Evolutionary conservation across 495 filamentous ascomycete genomes (phyloP), one percentile per base, ranked within the genome.

Genomic region (Penicillium riverlandense): DNA sequence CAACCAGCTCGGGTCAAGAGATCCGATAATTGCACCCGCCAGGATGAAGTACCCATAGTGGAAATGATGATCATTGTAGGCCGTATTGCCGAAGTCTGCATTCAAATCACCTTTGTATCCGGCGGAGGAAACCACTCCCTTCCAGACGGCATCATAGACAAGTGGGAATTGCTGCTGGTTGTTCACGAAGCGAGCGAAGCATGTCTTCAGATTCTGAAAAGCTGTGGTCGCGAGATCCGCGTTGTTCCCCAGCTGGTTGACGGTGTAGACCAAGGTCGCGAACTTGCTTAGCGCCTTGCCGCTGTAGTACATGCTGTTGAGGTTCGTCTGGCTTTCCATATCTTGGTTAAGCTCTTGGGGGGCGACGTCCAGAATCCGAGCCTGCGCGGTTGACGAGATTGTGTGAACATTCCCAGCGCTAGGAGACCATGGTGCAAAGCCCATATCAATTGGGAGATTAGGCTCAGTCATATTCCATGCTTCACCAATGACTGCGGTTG

Each of bases 41-140:
- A 87, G 88, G 59, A 98, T 83, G 65, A 94, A 95, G 62, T 98
- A 96, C 45, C 70, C 74, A 49, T 78, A 85, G 57, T 95, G 94
- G 67, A 98, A 98, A 62, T 98, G 94, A 55, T 97, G 94, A 56
- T 98, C 92, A 56, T 96, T 96, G 72, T 95, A 96, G 48, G 79
- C 80, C 1, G 82, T 81, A 54, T 90, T 90, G 40, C 88, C 88
- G 57, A 90, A 92, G 55, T 94, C 88, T 34, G 63, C 75, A 34
- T 83, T 80, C 6, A 73, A 50, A 52, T 95, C 79, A 8, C 84
- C 88, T n/a, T 62, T 58, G 59, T 95, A 98, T 7, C 80, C 79
- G 2, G 86, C 88, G 7, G 80, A 79, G 6, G 86, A 90, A 11
- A 96, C 86, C 3, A 94, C 69, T 7, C 92, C 92, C 50, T 85